phyloP scores from a whole-genome alignment of 225 moss, liverwort and hornwort genomes.

The Bryum argenteum region DNA sequence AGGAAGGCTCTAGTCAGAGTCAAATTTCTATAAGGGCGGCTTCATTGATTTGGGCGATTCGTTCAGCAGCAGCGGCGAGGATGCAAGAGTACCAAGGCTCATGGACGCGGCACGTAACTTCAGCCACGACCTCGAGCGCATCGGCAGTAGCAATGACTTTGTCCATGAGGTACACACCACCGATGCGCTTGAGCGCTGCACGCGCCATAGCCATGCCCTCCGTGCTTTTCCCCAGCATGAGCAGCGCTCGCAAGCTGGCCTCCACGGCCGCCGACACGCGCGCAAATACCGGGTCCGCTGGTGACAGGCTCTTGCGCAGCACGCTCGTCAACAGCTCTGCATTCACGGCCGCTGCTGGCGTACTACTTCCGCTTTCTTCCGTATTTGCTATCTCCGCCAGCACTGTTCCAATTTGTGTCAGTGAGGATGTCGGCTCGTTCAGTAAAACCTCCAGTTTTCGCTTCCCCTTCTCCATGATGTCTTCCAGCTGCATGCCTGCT shows the following conservation, averaged over 20 bases:
- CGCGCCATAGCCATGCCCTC: conserved; percentile 72
- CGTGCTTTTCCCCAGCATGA: conserved; percentile 73
- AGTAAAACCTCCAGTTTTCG: conserved; percentile 76
- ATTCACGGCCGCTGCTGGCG: conserved; percentile 41
- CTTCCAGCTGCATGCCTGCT: conserved; percentile 59
- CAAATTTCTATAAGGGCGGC: conserved; percentile 15
- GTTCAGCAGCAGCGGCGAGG: conserved; percentile 19
- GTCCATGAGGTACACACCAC: conserved; percentile 77
- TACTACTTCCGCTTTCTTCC: conserved; percentile 17
- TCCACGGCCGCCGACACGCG: conserved; percentile 83
- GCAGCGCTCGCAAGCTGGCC: conserved; percentile 77
- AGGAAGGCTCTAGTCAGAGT: neutral
- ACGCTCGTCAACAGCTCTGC: conserved; percentile 89
- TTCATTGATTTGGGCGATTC: neutral
- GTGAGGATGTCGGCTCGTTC: conserved; percentile 63
- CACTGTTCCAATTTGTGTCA: conserved; percentile 73
- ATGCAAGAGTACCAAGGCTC: conserved; percentile 92
- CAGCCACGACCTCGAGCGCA: conserved; percentile 69
- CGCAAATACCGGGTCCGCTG: conserved; percentile 80
- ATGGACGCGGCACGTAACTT: conserved; percentile 78
- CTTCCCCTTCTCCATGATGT: conserved; percentile 66
- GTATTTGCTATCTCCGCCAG: conserved; percentile 79
- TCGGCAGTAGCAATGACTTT: conserved; percentile 72
- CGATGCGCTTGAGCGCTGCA: conserved; percentile 78
- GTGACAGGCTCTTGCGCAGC: conserved; percentile 78